phyloP scores from a whole-genome alignment of 2,329 filamentous ascomycete species.

The Corniculantispora saksenae region DNA sequence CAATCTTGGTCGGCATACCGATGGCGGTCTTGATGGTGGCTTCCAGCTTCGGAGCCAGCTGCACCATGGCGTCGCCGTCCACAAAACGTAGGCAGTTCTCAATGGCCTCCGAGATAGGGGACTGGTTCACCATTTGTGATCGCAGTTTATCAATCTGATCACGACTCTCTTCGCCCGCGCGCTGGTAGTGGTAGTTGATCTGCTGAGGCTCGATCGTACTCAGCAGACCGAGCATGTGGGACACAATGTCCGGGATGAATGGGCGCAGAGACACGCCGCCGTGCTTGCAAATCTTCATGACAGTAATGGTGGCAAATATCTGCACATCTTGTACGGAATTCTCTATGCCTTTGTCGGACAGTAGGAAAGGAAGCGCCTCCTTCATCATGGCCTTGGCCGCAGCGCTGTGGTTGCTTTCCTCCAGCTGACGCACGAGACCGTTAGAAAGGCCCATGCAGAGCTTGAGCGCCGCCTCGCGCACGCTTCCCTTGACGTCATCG shows the following conservation, averaged over 20 bases:
- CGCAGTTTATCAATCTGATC: constrained; percentile 89
- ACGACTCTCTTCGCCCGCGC: constrained; percentile 81
- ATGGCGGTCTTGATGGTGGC: constrained; percentile 81
- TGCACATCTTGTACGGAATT: constrained; percentile 87
- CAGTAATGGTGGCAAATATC: constrained; percentile 75
- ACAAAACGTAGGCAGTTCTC: constrained; percentile 84
- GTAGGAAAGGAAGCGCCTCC: constrained; percentile 84
- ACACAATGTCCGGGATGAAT: constrained; percentile 79
- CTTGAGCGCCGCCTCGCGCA: constrained; percentile 76
- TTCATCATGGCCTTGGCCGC: constrained; percentile 78
- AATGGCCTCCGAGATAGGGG: constrained; percentile 89
- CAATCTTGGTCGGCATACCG: constrained; percentile 91
- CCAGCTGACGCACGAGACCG: constrained; percentile 80
- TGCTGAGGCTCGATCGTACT: constrained; percentile 87
- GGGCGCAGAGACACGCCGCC: constrained; percentile 76
- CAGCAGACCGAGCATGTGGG: constrained; percentile 76
- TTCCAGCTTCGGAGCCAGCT: constrained; percentile 72
- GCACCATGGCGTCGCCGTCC: constrained; percentile 74
- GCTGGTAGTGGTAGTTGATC: constrained; percentile 90
- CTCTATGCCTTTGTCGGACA: constrained; percentile 87
- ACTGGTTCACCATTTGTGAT: constrained; percentile 77
- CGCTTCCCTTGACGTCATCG: constrained; percentile 93
- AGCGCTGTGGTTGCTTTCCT: constrained; percentile 71
- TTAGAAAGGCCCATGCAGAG: constrained; percentile 84
- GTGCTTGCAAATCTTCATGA: constrained; percentile 88